Evolutionary conservation across 768 basidiomycete species (phyloP).

Genomic region (Naganishia onofrii): DNA sequence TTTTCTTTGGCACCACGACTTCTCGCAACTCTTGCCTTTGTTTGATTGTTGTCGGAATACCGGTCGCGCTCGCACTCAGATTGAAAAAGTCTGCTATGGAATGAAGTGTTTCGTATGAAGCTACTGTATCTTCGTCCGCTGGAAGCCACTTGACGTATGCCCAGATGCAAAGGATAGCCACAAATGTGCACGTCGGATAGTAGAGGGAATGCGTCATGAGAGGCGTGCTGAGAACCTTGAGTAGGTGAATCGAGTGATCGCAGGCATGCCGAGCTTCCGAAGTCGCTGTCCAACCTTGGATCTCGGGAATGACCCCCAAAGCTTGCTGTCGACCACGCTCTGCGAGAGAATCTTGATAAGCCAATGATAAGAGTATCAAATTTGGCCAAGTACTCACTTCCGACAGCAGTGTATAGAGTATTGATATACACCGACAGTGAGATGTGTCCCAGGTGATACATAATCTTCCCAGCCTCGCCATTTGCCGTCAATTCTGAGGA

Average conservation of each 20-base stretch:
- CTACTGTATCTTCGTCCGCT: conserved; percentile 16
- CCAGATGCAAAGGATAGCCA: conserved; percentile 26
- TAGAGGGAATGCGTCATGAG: conserved; percentile 23
- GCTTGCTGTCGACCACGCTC: conserved; percentile 25
- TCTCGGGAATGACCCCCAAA: conserved; percentile 19
- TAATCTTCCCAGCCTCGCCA: conserved; percentile 19
- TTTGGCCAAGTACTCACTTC: conserved; percentile 9
- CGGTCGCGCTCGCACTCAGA: neutral
- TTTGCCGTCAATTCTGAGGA: conserved; percentile 19
- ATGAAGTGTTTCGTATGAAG: conserved; percentile 12
- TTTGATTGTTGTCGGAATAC: conserved; percentile 8
- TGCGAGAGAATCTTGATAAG: neutral
- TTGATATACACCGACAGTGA: conserved; percentile 24
- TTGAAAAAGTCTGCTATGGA: conserved; percentile 9
- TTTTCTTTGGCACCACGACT: conserved; percentile 18
- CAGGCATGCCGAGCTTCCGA: conserved; percentile 22
- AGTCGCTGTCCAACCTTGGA: conserved; percentile 24
- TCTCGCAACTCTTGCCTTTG: conserved; percentile 11
- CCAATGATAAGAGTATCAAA: neutral
- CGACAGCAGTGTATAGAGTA: conserved; percentile 23
- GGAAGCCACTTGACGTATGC: conserved; percentile 29
- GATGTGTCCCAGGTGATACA: conserved; percentile 27
- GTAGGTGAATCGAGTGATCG: conserved; percentile 21
- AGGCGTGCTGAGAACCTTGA: conserved; percentile 25
- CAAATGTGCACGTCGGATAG: conserved; percentile 26